phyloP scores from a whole-genome alignment of 108 stramenopile genomes.

The Cylindrotheca closterium region DNA sequence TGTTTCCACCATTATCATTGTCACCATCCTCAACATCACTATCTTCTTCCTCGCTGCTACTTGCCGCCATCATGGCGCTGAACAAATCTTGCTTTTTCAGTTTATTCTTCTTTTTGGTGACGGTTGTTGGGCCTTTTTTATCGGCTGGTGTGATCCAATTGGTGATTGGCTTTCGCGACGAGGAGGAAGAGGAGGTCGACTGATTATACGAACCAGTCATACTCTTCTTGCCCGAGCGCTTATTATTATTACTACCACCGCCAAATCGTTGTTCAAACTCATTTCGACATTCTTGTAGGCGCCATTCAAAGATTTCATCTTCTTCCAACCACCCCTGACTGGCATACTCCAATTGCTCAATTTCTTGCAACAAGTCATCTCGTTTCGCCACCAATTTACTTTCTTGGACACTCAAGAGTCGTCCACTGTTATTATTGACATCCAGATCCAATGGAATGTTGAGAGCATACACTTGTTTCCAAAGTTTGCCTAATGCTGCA shows the following conservation, averaged over 20 bases:
- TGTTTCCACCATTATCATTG: not conserved
- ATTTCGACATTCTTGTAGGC: constrained; percentile 51
- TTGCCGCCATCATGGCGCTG: constrained; percentile 86
- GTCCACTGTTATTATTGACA: constrained; percentile 57
- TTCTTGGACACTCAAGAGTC: constrained; percentile 68
- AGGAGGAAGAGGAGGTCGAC: constrained; percentile 31
- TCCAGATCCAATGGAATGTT: no score
- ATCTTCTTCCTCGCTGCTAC: constrained; percentile 26
- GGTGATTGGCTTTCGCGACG: constrained; percentile 9
- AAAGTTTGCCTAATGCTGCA: constrained; percentile 54
- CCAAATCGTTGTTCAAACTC: constrained; percentile 21
- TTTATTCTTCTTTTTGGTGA: constrained; percentile 11
- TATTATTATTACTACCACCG: constrained; percentile 12
- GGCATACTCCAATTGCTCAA: constrained; percentile 50
- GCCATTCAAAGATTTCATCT: constrained; percentile 65
- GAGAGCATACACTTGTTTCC: constrained; percentile 65
- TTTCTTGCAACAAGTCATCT: constrained; percentile 70
- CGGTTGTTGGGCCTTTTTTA: constrained; percentile 24
- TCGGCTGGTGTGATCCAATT: constrained; percentile 22
- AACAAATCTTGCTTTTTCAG: constrained; percentile 57
- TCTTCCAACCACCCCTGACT: constrained; percentile 85
- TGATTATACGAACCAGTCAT: constrained; percentile 5
- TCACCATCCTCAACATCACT: constrained; percentile 1
- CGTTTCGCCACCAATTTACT: constrained; percentile 60
- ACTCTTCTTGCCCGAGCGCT: constrained; percentile 10